Evolutionary conservation across 768 basidiomycete species (phyloP), one percentile per base, ranked within the genome.

Genomic region (Thelephora ganbajun): DNA sequence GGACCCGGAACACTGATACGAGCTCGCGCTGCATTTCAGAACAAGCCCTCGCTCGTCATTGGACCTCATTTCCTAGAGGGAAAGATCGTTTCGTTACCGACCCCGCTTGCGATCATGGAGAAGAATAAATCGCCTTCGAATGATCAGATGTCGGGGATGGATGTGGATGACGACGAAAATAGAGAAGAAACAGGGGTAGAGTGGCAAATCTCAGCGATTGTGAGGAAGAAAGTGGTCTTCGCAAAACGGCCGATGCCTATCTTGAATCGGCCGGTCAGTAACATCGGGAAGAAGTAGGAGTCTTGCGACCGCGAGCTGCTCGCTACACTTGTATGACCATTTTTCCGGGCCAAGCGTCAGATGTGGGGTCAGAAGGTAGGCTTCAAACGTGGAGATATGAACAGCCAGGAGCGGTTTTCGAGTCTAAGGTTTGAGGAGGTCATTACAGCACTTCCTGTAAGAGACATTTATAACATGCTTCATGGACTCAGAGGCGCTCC

Each of bases 41-140:
- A 76, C 52, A 86, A 81, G 54, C 79, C 87, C 3, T 89, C 79
- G 2, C 70, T 97, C 5, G 62, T 71, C 47, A 84, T 97, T 50
- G 92, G 92, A 11, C 81, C 93, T 63, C 90, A 96, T 57, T 69
- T 92, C 26, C 77, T 97, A 4, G 93, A 97, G 58, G 92, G 92
- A 46, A 87, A 84, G 59, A 69, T 94, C 50, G 71, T 77, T 33
- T 69, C 64, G 41, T 70, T 97, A 6, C 65, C 81, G 2, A 93
- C 88, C 59, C 90, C 92, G 0, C 70, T 88, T 23, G 93, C 85
- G 2, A 75, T 96, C 36, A 70, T 96, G 26, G 67, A 73, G 48
- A 48, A 11, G 19, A 30, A n/a, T n/a, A n/a, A 62, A 64, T 49
- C 55, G 51, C 19, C 48, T 43, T 11, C 44, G 23, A 16, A 4